Percentiles rank a stretch among this genome's conserved stretches.
phyloP scores from a whole-genome alignment of 1,284 basidiomycete genomes.

The Porphyrellus sp. region DNA sequence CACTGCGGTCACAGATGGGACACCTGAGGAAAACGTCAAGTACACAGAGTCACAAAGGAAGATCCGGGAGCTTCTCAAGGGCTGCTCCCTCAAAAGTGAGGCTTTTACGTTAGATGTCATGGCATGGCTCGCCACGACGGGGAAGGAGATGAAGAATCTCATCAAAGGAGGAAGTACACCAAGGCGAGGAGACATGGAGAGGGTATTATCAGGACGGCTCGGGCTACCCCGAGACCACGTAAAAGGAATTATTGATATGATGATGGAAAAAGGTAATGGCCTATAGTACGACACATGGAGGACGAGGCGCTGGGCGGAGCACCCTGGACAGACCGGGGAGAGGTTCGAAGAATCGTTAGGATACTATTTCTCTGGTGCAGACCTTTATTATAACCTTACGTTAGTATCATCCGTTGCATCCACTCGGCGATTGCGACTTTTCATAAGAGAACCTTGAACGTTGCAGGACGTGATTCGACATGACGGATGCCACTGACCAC shows the following conservation, averaged over 20 bases:
- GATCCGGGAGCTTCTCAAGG: background rate
- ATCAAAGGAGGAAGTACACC: background rate
- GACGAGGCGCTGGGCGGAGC: no score
- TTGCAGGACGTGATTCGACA: no score
- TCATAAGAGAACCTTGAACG: no score
- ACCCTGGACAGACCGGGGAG: no score
- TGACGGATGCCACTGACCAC: no score
- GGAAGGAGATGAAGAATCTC: background rate
- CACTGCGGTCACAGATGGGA: background rate
- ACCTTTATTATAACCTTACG: no score
- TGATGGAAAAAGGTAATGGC: background rate
- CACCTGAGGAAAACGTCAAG: background rate
- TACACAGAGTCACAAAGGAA: background rate
- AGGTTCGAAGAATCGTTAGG: no score
- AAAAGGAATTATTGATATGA: background rate
- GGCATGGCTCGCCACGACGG: background rate
- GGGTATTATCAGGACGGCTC: background rate
- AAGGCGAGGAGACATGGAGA: background rate
- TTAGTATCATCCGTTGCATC: no score
- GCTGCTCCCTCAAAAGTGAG: background rate
- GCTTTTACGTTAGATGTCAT: background rate
- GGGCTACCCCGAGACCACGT: background rate
- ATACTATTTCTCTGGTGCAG: no score
- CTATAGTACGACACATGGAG: no score
- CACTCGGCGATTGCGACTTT: no score